Evolutionary conservation across 495 filamentous ascomycete genomes (phyloP).

Genomic region (Hypoxylon lenormandii): DNA sequence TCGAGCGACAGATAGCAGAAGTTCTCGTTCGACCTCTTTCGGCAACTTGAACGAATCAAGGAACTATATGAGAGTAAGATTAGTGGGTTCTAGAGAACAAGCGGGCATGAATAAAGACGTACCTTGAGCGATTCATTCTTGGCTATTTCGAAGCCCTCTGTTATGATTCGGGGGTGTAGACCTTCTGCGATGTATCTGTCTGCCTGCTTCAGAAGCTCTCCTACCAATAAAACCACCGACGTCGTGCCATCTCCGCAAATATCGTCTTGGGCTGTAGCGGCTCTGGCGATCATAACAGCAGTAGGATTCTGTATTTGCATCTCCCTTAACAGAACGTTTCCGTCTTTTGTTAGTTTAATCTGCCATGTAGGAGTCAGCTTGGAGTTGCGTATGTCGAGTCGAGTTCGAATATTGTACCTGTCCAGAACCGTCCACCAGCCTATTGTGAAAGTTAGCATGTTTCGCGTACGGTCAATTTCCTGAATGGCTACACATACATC

Average conservation of each 20-base stretch:
- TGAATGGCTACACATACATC: constrained; percentile 71
- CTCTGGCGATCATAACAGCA: constrained; percentile 98
- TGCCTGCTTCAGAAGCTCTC: constrained; percentile 97
- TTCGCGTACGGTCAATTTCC: background rate
- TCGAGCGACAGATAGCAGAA: constrained; percentile 90
- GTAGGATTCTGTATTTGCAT: constrained; percentile 96
- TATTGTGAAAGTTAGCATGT: constrained; percentile 52
- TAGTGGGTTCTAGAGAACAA: background rate
- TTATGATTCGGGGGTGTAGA: constrained; percentile 94
- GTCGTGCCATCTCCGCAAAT: constrained; percentile 99
- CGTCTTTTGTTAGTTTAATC: constrained; percentile 99
- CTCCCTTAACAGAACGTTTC: constrained; percentile 91
- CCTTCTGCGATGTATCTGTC: constrained; percentile 94
- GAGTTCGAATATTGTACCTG: constrained; percentile 69
- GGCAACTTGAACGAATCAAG: constrained; percentile 92
- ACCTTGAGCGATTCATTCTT: constrained; percentile 94
- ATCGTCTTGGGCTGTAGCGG: constrained; percentile 97
- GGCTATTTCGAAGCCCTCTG: constrained; percentile 96
- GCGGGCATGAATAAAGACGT: constrained; percentile 10
- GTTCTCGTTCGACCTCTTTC: constrained; percentile 88
- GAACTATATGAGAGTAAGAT: constrained; percentile 69
- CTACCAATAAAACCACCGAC: constrained; percentile 92
- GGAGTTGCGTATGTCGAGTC: constrained; percentile 18
- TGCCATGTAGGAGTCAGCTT: constrained; percentile 53
- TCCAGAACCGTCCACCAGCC: constrained; percentile 95